These are phyloP conservation scores for Mycena indigotica DNA, from an alignment of 768 basidiomycete species.

Conservation along the genomic window DNA sequence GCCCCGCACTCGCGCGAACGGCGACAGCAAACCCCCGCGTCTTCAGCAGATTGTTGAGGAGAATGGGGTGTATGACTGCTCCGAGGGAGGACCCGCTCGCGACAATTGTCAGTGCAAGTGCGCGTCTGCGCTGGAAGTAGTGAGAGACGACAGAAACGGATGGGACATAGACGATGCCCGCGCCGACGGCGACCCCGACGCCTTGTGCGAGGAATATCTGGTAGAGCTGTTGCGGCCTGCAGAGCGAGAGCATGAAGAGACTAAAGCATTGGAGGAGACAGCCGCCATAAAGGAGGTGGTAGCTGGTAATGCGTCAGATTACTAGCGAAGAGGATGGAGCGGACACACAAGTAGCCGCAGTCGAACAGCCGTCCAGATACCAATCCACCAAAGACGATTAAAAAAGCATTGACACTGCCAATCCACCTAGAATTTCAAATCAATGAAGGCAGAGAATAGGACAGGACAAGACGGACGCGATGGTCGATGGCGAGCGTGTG, in stretches of 20 bases:
- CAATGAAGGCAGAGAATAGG: neutral
- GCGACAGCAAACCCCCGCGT: constrained; percentile 53
- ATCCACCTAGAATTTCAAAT: too few species aligned
- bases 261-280: constrained; percentile 38
- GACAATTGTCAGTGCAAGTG: constrained; percentile 46
- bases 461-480: neutral
- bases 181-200: constrained; percentile 43
- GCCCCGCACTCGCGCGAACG: constrained; percentile 49
- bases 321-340: neutral
- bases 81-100: constrained; percentile 61
- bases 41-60: constrained; percentile 58
- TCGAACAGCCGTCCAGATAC: constrained; percentile 47
- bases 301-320: constrained; percentile 19
- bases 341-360: constrained; percentile 46
- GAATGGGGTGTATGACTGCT: constrained; percentile 61
- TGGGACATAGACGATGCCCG: constrained; percentile 48
- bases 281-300: constrained; percentile 36
- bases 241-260: constrained; percentile 49
- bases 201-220: constrained; percentile 48
- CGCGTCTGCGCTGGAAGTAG: constrained; percentile 41
- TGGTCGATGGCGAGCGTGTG: neutral
- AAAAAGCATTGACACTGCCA: constrained; percentile 45
- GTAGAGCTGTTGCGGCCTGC: constrained; percentile 42
- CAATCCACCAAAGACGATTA: constrained; percentile 43
- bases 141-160: constrained; percentile 48